These are phyloP conservation scores for Coemansia sp. DNA, from an alignment of 192 early-diverging fungal species.

Conservation along the genomic window DNA sequence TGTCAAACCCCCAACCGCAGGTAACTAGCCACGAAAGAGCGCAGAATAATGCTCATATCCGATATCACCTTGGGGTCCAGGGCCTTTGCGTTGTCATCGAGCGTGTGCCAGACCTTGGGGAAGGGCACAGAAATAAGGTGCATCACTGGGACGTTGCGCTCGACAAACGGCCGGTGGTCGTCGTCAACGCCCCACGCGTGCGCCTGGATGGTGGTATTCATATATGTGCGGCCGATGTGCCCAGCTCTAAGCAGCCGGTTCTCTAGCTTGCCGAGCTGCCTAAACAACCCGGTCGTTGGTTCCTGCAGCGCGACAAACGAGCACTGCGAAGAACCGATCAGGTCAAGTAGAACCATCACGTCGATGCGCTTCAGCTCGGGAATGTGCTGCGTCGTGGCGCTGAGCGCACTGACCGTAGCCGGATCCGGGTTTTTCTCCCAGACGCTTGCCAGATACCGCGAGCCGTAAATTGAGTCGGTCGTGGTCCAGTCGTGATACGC, in stretches of 20 bases:
- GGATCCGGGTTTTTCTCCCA: constrained; percentile 64
- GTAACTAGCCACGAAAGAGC: constrained; percentile 75
- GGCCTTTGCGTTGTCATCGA: constrained; percentile 68
- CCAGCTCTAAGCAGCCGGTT: constrained; percentile 53
- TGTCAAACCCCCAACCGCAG: constrained; percentile 55
- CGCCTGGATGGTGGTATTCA: constrained; percentile 19
- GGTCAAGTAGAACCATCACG: constrained; percentile 81
- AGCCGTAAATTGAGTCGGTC: constrained; percentile 87
- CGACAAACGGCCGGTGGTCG: constrained; percentile 86
- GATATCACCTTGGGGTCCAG: constrained; percentile 61
- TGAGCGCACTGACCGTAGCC: constrained; percentile 35
- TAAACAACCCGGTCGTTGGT: constrained; percentile 66
- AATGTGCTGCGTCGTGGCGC: constrained; percentile 16
- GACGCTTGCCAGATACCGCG: constrained; percentile 74
- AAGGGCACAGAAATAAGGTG: constrained; percentile 87
- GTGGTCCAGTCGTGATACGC: constrained; percentile 74
- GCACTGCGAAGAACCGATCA: constrained; percentile 65
- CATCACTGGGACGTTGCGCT: constrained; percentile 74
- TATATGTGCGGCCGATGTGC: constrained; percentile 38
- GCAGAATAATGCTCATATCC: constrained; percentile 76
- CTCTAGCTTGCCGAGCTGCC: constrained; percentile 68
- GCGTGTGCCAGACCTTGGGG: constrained; percentile 83
- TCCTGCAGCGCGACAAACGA: constrained; percentile 48
- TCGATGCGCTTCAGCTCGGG: constrained; percentile 73
- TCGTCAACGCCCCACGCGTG: constrained; percentile 62